Evolutionary conservation across 441 rosid species (phyloP).

Genomic region (Erodium trifolium): DNA sequence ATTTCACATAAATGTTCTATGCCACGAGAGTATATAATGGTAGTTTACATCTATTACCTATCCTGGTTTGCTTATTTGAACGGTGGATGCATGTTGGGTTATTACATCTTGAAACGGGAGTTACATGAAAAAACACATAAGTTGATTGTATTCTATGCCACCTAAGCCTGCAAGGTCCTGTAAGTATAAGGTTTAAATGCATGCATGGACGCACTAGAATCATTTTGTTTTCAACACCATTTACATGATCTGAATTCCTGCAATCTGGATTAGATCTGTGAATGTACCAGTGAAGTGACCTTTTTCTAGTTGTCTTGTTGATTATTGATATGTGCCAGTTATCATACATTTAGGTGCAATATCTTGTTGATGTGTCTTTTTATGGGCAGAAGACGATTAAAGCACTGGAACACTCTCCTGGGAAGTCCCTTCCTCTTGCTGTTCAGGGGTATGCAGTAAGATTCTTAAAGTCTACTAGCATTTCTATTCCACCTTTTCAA

Average conservation of each 20-base stretch:
- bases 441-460: constrained; percentile 74
- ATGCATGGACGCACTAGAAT: neutral
- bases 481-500: constrained; percentile 39
- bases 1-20: neutral
- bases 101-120: constrained; percentile 12
- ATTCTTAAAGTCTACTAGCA: constrained; percentile 56
- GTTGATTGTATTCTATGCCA: neutral
- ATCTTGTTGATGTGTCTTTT: constrained; percentile 3
- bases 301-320: neutral
- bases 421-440: constrained; percentile 31
- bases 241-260: neutral
- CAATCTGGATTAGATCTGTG: neutral
- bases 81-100: neutral
- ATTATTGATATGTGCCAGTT: neutral
- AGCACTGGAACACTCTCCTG: constrained; percentile 30
- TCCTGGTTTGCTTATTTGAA: constrained; percentile 6
- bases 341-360: too few species aligned
- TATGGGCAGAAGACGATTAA: constrained; percentile 46
- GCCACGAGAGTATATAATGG: neutral
- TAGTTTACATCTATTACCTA: neutral
- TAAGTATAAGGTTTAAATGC: neutral
- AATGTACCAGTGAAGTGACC: neutral
- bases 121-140: constrained; percentile 10
- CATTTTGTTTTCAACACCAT: neutral
- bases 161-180: neutral